Conservation (phyloP, 805 yeast genomes). For the Wickerhamiella nectarea region DNA sequence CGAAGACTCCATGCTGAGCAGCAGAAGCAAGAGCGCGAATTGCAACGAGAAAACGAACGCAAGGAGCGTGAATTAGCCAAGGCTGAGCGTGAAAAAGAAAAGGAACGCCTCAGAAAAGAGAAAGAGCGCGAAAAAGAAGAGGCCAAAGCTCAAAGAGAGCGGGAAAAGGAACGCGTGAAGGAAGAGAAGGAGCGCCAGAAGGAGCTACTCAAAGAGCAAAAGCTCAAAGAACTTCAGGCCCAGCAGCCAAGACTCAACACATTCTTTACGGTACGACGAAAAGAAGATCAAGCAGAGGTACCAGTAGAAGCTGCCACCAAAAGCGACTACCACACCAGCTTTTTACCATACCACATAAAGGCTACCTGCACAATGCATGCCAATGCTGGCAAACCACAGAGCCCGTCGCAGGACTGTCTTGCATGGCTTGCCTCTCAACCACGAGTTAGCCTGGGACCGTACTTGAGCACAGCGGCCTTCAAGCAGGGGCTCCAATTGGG, state of each 20-base stretch:
- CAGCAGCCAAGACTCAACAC: slow-evolving; percentile 5
- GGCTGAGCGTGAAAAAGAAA: slow-evolving; percentile 1
- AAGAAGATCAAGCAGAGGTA: neutral
- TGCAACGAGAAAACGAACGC: neutral
- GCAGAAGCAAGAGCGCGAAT: slow-evolving; percentile 3
- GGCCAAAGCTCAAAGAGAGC: neutral
- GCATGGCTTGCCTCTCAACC: neutral
- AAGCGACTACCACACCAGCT: neutral
- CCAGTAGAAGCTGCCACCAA: neutral
- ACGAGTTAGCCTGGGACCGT: neutral
- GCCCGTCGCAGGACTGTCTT: neutral
- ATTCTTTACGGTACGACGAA: neutral
- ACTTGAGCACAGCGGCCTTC: neutral
- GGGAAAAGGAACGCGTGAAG: neutral
- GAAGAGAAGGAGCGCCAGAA: slow-evolving; percentile 4
- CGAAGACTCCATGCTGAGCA: neutral
- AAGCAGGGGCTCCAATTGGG: neutral
- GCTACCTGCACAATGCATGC: neutral
- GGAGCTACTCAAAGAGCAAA: neutral
- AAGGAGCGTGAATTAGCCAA: neutral
- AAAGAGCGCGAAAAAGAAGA: neutral
- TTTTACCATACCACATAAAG: neutral
- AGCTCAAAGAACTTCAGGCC: neutral
- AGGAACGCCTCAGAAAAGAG: neutral
- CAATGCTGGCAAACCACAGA: neutral